These are phyloP conservation scores for Racocetra persica DNA, from an alignment of 371 early-diverging fungal species.

Conservation along the genomic window DNA sequence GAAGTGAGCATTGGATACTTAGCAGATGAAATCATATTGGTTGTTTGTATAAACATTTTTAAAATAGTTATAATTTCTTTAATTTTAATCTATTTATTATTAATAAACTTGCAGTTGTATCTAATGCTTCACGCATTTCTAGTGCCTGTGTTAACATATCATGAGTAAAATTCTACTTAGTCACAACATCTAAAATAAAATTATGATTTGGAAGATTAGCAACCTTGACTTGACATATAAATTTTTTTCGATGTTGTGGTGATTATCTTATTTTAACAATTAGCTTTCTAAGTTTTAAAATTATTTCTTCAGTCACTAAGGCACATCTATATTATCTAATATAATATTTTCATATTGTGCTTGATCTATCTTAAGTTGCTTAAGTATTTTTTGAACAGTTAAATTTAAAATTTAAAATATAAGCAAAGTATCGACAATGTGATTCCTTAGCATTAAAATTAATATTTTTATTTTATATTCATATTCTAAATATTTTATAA, in stretches of 20 bases:
- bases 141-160: neutral
- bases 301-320: neutral
- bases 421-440: neutral
- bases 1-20: constrained; percentile 8
- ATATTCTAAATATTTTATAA: neutral
- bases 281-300: neutral
- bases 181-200: neutral
- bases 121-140: neutral
- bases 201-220: neutral
- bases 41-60: constrained; percentile 2
- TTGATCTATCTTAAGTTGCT: neutral
- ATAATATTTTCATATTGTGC: neutral
- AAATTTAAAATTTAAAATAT: constrained; percentile 22
- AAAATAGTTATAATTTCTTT: neutral
- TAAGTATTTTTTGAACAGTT: neutral
- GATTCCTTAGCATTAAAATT: neutral
- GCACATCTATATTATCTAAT: neutral
- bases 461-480: neutral
- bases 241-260: neutral
- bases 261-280: neutral
- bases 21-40: constrained; percentile 15
- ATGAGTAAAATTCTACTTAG: neutral
- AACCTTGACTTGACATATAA: neutral
- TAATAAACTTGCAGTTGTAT: neutral
- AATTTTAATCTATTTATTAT: constrained; percentile 6